These are phyloP conservation scores for Microcera coccophila DNA, from an alignment of 2,329 filamentous ascomycete genomes.

Conservation along the genomic window DNA sequence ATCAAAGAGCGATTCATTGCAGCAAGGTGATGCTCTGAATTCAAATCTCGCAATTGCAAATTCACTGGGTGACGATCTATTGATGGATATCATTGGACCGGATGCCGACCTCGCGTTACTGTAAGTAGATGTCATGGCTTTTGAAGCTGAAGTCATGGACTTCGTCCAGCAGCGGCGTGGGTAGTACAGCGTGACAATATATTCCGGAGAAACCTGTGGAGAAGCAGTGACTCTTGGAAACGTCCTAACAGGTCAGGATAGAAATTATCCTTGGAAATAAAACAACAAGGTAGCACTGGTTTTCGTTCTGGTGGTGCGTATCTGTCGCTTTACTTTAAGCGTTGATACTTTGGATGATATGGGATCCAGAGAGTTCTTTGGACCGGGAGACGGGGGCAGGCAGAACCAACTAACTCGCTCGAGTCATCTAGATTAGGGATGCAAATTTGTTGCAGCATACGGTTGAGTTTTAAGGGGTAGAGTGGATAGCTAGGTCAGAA, in stretches of 20 bases:
- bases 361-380: background rate
- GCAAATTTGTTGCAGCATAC: background rate
- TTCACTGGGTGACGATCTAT: conserved; percentile 3
- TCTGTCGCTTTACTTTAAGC: background rate
- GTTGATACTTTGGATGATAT: background rate
- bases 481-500: background rate
- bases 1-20: too few relatives aligned
- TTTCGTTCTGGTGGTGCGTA: background rate
- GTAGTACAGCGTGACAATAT: conserved; percentile 3
- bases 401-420: background rate
- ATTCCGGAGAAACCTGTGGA: conserved; percentile 1
- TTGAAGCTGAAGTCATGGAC: conserved; percentile 1
- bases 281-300: background rate
- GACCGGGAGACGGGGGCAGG: background rate
- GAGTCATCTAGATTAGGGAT: background rate
- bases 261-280: background rate
- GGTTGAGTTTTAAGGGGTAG: background rate
- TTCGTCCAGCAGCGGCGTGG: background rate
- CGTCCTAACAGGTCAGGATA: background rate
- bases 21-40: conserved; percentile 7
- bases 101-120: conserved; percentile 3
- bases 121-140: conserved; percentile 1
- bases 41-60: conserved; percentile 3
- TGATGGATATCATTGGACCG: conserved; percentile 1
- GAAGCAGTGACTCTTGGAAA: conserved; percentile 2